Evolutionary conservation across 306 rosid genomes (phyloP).

Genomic region (Fagus sylvatica): DNA sequence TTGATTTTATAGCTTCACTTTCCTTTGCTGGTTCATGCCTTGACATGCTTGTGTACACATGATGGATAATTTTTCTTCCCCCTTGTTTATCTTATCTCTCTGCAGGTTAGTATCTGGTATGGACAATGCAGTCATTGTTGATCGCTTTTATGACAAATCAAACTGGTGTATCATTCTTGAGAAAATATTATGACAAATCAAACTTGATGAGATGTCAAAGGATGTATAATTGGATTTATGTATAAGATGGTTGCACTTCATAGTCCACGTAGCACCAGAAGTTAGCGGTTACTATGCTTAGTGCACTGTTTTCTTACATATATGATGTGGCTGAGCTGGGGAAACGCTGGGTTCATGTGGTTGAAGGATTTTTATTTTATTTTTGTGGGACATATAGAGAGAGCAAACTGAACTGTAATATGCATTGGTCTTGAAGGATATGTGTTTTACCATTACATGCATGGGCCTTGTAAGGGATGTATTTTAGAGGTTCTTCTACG

Average conservation of each 20-base stretch:
- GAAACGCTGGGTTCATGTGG: not conserved
- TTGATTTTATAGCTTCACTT: not conserved
- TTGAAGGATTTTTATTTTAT: no score
- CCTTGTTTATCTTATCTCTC: constrained; percentile 16
- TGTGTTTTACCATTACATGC: not conserved
- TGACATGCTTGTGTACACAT: constrained; percentile 9
- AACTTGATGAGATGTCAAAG: constrained; percentile 1
- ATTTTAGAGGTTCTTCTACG: not conserved
- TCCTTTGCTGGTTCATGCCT: not conserved
- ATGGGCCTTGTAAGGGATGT: not conserved
- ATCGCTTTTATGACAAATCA: constrained; percentile 84
- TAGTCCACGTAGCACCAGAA: no score
- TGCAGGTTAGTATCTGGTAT: constrained; percentile 75
- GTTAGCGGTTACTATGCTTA: not conserved
- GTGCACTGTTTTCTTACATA: not conserved
- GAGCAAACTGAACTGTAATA: not conserved
- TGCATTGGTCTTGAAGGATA: not conserved
- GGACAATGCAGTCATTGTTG: constrained; percentile 64
- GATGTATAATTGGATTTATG: not conserved
- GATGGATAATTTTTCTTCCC: constrained; percentile 13
- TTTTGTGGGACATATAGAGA: not conserved
- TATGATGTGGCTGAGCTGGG: not conserved
- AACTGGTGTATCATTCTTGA: constrained; percentile 92
- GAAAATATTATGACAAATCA: constrained; percentile 48
- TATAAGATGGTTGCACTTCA: no score